These are phyloP conservation scores for Trametes pubescens DNA, from an alignment of 1,284 basidiomycete genomes.

Conservation along the genomic window DNA sequence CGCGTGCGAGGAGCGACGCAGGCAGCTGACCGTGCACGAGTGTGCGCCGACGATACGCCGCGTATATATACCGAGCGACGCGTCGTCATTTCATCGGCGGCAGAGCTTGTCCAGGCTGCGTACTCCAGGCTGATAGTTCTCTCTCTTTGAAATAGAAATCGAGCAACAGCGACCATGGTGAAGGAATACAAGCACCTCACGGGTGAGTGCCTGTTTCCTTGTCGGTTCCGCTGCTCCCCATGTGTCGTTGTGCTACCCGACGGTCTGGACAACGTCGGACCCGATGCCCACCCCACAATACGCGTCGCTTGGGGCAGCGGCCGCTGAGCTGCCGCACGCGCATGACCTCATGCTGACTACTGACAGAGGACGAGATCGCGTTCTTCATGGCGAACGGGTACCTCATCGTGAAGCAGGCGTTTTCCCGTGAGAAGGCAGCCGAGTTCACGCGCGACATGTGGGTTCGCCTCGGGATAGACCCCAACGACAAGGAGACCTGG, in stretches of 20 bases:
- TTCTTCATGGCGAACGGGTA: conserved; percentile 66
- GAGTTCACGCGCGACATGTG: conserved; percentile 60
- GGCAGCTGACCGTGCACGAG: conserved; percentile 24
- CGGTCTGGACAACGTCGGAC: not conserved
- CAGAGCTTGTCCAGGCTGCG: not conserved
- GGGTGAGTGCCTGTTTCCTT: conserved; percentile 31
- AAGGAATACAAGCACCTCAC: conserved; percentile 38
- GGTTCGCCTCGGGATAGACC: conserved; percentile 60
- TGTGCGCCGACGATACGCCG: conserved; percentile 26
- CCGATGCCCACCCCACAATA: not conserved
- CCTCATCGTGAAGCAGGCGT: conserved; percentile 61
- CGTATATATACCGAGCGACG: conserved; percentile 30
- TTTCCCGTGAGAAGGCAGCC: conserved; percentile 57
- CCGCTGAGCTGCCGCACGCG: not conserved
- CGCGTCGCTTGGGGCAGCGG: not conserved
- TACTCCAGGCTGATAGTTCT: conserved; percentile 4
- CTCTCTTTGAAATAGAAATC: not conserved
- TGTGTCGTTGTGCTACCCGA: not conserved
- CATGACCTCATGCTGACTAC: not conserved
- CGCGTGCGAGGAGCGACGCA: conserved; percentile 11
- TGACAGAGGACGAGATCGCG: conserved; percentile 53
- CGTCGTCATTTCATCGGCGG: conserved; percentile 1
- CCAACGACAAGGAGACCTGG: conserved; percentile 62
- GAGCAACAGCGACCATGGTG: conserved; percentile 28
- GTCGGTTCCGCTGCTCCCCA: not conserved